Evolutionary conservation across 2,329 filamentous ascomycete species (phyloP), one percentile per base, ranked within the genome.

Genomic region (Microsporum audouinii): DNA sequence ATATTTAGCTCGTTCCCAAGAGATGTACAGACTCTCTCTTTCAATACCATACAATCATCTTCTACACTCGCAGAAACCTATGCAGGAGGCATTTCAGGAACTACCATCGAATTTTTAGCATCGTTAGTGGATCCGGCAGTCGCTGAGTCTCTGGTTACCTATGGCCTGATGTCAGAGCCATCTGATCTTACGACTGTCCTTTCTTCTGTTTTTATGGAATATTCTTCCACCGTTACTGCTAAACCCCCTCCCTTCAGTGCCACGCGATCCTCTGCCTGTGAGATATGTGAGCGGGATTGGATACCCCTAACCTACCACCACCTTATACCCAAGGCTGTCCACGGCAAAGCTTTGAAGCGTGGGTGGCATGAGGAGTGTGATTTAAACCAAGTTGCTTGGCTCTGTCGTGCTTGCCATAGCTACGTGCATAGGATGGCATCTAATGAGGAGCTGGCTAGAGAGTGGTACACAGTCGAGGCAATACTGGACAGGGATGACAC

Each of bases 221-320:
- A 89, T 73, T 75, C 90, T 10, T 70, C 75, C 0, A 71, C 79
- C 0, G 75, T 80, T 6, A 83, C 81, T 0, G 77, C 84, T 0
- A 76, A 86, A 0, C 88, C 89, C 0, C 86, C 87, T 0, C 77
- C 84, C 5, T 86, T 86, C 68, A 75, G 76, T 0, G 75, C 78
- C 0, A 87, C 86, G 1, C 80, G 82, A 29, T 73, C 77, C 0
- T 70, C 73, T 2, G 79, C 77, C 3, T 95, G 90, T 72, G 90
- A 95, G 75, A 81, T 95, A 29, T 95, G 89, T 71, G 82, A 78
- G 1, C 79, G 89, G 0, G 82, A 84, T 64, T 90, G 88, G 83
- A 83, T 94, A 27, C 83, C 84, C 6, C 73, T 94, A 63, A 88
- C 87, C 0, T 95, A 94, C 71, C 90, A 95, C 70, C 90, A 95